These are phyloP conservation scores for Orbilia ellipsospora DNA, from an alignment of 2,329 filamentous ascomycete genomes.

Conservation along the genomic window DNA sequence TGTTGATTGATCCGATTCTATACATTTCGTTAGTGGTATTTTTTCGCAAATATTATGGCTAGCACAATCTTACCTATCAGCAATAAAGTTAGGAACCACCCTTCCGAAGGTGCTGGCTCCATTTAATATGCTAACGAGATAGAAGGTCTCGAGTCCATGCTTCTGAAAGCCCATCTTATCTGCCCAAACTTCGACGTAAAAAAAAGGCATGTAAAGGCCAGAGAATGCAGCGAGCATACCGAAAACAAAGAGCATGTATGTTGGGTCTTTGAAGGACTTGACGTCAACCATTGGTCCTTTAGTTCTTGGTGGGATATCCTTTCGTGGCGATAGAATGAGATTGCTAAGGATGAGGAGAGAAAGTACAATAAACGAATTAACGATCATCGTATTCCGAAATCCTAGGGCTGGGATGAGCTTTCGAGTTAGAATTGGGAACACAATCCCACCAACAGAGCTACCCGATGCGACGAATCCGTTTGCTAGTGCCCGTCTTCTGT, in stretches of 20 bases:
- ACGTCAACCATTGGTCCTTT: slow-evolving; percentile 67
- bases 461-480: slow-evolving; percentile 72
- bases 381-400: slow-evolving; percentile 74
- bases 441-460: slow-evolving; percentile 71
- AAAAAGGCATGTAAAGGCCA: slow-evolving; percentile 67
- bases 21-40: neutral
- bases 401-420: slow-evolving; percentile 71
- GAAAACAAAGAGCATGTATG: slow-evolving; percentile 64
- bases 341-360: slow-evolving; percentile 65
- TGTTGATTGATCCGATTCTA: slow-evolving; percentile 52
- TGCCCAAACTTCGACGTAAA: slow-evolving; percentile 62
- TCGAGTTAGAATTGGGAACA: slow-evolving; percentile 71
- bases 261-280: slow-evolving; percentile 66
- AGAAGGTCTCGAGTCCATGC: slow-evolving; percentile 60
- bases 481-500: slow-evolving; percentile 70
- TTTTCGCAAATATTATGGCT: neutral
- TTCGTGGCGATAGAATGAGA: slow-evolving; percentile 66
- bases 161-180: slow-evolving; percentile 39
- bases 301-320: slow-evolving; percentile 59
- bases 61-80: slow-evolving; percentile 60
- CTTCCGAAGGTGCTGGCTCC: slow-evolving; percentile 66
- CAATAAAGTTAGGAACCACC: slow-evolving; percentile 64
- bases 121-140: slow-evolving; percentile 65
- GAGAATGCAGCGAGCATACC: slow-evolving; percentile 63
- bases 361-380: slow-evolving; percentile 67